Evolutionary conservation across 139 green algal species (phyloP), one percentile per base, ranked within the genome.

Genomic region (Volvox reticuliferus): DNA sequence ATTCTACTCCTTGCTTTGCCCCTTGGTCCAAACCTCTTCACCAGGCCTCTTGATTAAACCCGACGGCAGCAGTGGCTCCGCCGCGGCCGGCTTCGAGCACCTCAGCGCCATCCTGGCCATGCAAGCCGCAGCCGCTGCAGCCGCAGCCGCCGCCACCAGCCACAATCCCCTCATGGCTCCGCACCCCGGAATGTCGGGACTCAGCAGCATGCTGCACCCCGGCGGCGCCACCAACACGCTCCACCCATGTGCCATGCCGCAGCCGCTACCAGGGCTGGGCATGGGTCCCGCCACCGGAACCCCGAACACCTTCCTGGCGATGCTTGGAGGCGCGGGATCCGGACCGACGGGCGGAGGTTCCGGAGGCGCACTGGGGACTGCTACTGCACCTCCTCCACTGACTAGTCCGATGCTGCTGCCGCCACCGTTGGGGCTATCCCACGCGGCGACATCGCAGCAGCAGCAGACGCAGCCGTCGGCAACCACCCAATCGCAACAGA

Each of bases 281-380:
- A 35, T 79, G 73, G 73, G 28, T 21, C 33, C 76, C 55, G 33
- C 76, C 16, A 35, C 61, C 65, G 44, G 44, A 9, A 55, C 2
- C 50, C 79, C 50, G 17, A 79, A 79, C 65, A 79, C 63, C 6
- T 88, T 88, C 65, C 82, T 88, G 24, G 82, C 82, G 24, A 79
- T 88, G 82, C 32, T 88, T 13, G 63, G 63, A 12, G 82, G 63
- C 3, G 13, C 9, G 16, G 62, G 30, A 13, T 16, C 55, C 32
- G 82, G 63, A 20, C 36, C 78, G 36, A 44, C 78, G 36, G 36
- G 36, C 3, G 78, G 6, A 19, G 76, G 76, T n/a, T 73, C 65
- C 65, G 65, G 65, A 73, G 65, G 21, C 24, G 65, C 65, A 6
- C 32, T 22, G 76, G 32, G 50, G 79, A 55, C 50, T 26, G 79